These are phyloP conservation scores for Talaromyces sp. DNA, from an alignment of 2,329 filamentous ascomycete genomes.

Conservation along the genomic window DNA sequence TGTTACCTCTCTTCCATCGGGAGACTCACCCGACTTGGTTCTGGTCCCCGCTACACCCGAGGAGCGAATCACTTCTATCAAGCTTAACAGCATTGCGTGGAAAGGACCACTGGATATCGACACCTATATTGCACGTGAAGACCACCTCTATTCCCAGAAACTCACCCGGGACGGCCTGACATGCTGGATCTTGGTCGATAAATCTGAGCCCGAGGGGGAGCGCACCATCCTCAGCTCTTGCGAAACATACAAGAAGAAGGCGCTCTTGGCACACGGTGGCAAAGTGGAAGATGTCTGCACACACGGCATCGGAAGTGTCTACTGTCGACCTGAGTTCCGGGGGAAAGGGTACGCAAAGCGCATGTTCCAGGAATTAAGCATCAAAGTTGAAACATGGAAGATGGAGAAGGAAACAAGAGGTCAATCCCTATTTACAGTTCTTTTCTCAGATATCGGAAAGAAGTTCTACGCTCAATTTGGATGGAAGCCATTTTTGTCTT, in stretches of 20 bases:
- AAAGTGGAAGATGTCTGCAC: slow-evolving; percentile 59
- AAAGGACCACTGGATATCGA: slow-evolving; percentile 57
- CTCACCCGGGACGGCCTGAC: slow-evolving; percentile 60
- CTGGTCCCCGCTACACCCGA: slow-evolving; percentile 58
- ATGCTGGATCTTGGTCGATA: slow-evolving; percentile 62
- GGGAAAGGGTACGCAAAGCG: slow-evolving; percentile 75
- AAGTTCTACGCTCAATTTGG: slow-evolving; percentile 76
- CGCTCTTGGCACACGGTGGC: slow-evolving; percentile 52
- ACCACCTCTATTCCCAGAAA: slow-evolving; percentile 53
- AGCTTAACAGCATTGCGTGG: slow-evolving; percentile 61
- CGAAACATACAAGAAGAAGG: slow-evolving; percentile 54
- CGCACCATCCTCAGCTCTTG: slow-evolving; percentile 60
- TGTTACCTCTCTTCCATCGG: slow-evolving; percentile 46
- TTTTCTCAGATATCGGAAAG: slow-evolving; percentile 87
- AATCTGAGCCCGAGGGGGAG: slow-evolving; percentile 38
- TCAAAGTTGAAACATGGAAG: slow-evolving; percentile 57
- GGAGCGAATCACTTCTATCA: slow-evolving; percentile 57
- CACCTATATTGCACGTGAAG: slow-evolving; percentile 62
- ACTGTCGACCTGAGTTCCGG: slow-evolving; percentile 67
- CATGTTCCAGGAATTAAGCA: slow-evolving; percentile 71
- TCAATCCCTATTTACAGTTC: slow-evolving; percentile 68
- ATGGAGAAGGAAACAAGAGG: slow-evolving; percentile 43
- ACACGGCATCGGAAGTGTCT: slow-evolving; percentile 82
- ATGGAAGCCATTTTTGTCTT: slow-evolving; percentile 74
- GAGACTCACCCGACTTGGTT: slow-evolving; percentile 54